Evolutionary conservation across 2,329 filamentous ascomycete genomes (phyloP), one percentile per base, ranked within the genome.

Genomic region (Mycogone perniciosa): DNA sequence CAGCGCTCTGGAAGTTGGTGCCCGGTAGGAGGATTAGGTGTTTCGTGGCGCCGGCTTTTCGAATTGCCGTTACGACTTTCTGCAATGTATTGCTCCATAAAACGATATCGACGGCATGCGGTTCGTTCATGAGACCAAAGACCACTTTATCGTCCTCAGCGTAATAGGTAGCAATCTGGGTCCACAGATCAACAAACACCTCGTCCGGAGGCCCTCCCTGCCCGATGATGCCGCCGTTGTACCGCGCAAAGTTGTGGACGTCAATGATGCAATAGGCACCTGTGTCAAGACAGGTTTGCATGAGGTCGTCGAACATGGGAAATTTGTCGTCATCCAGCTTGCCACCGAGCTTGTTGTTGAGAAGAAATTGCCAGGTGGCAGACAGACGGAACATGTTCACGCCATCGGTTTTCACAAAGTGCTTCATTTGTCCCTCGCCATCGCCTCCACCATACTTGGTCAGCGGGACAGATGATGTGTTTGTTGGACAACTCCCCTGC

Each of bases 51-150:
- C 83, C 84, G 2, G 80, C 76, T 39, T 75, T 64, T 40, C 84
- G 79, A 58, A 88, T 86, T 4, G 81, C 84, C 0, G 76, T 82
- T 1, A 88, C 84, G 11, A 73, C 81, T 9, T 72, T 73, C 61
- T 87, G 84, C 54, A 80, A 77, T 0, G 79, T 81, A 4, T 71
- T 63, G 0, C 78, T 81, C 84, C 84, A 87, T 1, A 67, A 63
- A 29, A 60, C 64, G 56, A 84, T 71, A 58, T 82, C 75, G 50
- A 79, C 64, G 47, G 81, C 77, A 62, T 85, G 81, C 6, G 84
- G 83, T 67, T 84, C 84, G 66, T 87, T 88, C 82, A 87, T 86
- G 41, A 87, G 62, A 10, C 81, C 82, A 56, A 87, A 87, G 67
- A 53, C 76, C 63, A 46, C 73, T 73, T 29, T 80, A 35, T 71